Evolutionary conservation across 371 early-diverging fungal species (phyloP), one percentile per base, ranked within the genome.

Genomic region (Syncephalis fuscata): DNA sequence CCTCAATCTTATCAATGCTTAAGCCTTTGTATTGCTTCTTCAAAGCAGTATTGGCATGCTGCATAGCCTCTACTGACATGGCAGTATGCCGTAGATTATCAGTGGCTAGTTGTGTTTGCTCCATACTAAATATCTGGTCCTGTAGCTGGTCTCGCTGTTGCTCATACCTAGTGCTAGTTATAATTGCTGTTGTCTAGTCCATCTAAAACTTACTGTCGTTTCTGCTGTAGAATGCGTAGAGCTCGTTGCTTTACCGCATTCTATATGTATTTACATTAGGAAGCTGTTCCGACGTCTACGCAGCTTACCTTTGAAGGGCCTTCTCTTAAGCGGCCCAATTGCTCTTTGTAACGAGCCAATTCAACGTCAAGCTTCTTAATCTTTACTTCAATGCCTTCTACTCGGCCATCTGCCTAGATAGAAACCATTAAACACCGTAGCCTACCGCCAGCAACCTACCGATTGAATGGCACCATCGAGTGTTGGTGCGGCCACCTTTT

Each of bases 61-160:
- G 74, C 97, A 96, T 96, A 10, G 94, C 94, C 63, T 92, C 86
- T 32, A 94, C 77, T 1, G 92, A 90, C 3, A 82, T 74, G 72
- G 88, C 69, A 7, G 92, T 92, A 59, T 90, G 90, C 47, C 85
- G 85, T 44, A 96, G 59, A 63, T 92, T 94, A 46, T 96, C 97
- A 0, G 88, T 88, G 14, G 92, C 82, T 72, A 93, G 85, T 44
- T 70, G 66, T 14, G 92, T 86, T 68, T 92, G 91, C 62, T 96
- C 97, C 93, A 96, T 93, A 68, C 92, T 94, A 60, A 92, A 94
- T 16, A 92, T 77, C 62, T 94, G 93, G 57, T 88, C 87, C 62
- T 81, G 82, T 22, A 94, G 71, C 51, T 88, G 86, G 46, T 93
- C 92, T 47, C 87, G 73, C 61, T 94, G 94, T 21, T 73, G 67